These are phyloP conservation scores for Bertia moriformis DNA, from an alignment of 2,329 filamentous ascomycete species.

Conservation along the genomic window DNA sequence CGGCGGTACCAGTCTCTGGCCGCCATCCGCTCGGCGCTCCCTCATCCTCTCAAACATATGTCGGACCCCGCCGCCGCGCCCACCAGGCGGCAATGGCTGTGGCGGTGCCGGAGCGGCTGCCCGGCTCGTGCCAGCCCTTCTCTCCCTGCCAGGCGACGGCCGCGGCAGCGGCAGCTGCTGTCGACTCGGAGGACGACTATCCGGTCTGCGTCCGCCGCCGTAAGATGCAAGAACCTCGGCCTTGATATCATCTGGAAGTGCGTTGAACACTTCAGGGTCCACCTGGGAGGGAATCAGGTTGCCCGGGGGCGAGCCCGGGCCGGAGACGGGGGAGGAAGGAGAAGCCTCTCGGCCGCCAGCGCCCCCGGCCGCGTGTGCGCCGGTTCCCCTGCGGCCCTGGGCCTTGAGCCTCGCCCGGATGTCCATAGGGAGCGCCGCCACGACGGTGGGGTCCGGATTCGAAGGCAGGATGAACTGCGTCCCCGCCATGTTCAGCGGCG, in stretches of 20 bases:
- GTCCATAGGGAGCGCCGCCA: constrained; percentile 71
- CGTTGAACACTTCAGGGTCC: constrained; percentile 70
- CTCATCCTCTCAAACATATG: not conserved
- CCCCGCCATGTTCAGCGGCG: constrained; percentile 63
- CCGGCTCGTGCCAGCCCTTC: not conserved
- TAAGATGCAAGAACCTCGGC: constrained; percentile 71
- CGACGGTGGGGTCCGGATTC: constrained; percentile 66
- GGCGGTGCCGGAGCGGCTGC: not conserved
- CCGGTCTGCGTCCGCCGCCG: constrained; percentile 15
- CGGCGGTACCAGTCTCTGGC: no score
- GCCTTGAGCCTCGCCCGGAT: constrained; percentile 64
- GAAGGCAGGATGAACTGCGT: constrained; percentile 86
- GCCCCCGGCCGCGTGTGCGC: no score
- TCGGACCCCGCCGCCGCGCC: not conserved
- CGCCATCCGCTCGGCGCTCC: not conserved
- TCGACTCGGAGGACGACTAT: not conserved
- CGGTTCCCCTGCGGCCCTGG: constrained; percentile 35
- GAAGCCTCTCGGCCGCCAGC: not conserved
- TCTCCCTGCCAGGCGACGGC: not conserved
- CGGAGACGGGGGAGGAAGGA: not conserved
- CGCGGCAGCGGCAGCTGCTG: not conserved
- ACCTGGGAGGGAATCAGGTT: not conserved
- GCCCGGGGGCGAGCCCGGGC: constrained; percentile 4
- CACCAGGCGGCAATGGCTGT: not conserved
- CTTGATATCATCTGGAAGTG: constrained; percentile 73